phyloP scores from a whole-genome alignment of 176 grass and related monocot genomes.

The Poa annua region DNA sequence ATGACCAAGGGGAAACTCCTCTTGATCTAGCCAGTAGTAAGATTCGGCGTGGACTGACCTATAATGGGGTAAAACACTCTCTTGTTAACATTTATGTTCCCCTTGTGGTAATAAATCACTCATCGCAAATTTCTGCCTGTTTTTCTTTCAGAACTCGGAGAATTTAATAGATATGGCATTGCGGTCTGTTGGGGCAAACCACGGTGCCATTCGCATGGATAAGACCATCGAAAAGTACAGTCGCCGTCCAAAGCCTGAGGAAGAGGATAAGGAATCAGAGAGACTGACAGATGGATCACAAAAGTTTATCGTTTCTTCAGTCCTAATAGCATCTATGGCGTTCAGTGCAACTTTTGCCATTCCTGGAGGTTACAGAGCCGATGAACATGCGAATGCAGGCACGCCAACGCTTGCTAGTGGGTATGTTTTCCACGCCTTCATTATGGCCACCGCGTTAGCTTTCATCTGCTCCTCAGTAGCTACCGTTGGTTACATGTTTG shows the following conservation, averaged over 20 bases:
- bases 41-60: too few relatives aligned
- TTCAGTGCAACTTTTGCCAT: neutral
- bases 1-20: neutral
- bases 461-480: neutral
- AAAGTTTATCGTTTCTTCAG: neutral
- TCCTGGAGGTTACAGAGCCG: neutral
- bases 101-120: too few relatives aligned
- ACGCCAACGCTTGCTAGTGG: neutral
- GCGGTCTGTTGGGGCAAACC: too few relatives aligned
- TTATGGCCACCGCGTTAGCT: neutral
- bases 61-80: too few relatives aligned
- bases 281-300: neutral
- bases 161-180: too few relatives aligned
- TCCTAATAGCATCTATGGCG: neutral
- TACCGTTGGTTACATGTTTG: neutral
- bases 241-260: accelerated
- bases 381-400: neutral
- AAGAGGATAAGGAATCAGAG: neutral
- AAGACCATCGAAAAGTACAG: neutral
- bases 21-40: too few relatives aligned
- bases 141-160: too few relatives aligned
- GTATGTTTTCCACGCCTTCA: neutral
- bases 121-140: too few relatives aligned
- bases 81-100: too few relatives aligned
- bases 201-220: neutral